These are phyloP conservation scores for Sungouiella thailandica DNA, from an alignment of 805 yeast genomes.

Conservation along the genomic window DNA sequence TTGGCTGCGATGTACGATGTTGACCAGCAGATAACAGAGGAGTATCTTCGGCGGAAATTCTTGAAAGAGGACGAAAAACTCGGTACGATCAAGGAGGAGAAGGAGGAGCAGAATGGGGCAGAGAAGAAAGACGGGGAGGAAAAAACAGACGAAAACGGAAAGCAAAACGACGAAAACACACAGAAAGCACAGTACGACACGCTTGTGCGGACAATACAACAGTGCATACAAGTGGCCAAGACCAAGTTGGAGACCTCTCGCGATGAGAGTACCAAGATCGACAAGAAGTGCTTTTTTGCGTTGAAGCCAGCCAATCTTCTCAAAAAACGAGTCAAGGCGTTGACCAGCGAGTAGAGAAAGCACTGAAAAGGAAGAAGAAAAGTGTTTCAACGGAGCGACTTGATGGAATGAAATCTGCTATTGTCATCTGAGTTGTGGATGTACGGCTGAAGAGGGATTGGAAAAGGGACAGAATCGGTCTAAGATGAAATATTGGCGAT, in stretches of 20 bases:
- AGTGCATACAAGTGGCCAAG: conserved; percentile 46
- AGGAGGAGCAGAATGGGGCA: conserved; percentile 5
- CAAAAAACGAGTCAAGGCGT: conserved; percentile 36
- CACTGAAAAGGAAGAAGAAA: too few relatives aligned
- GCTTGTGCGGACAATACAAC: conserved; percentile 40
- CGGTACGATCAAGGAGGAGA: conserved; percentile 12
- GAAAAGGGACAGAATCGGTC: too few relatives aligned
- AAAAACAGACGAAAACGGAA: neutral
- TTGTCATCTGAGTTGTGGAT: too few relatives aligned
- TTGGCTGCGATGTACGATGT: conserved; percentile 72
- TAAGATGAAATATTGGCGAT: too few relatives aligned
- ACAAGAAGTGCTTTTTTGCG: conserved; percentile 59
- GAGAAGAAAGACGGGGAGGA: conserved; percentile 7
- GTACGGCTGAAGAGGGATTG: too few relatives aligned
- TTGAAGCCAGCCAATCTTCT: conserved; percentile 52
- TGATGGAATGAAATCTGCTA: too few relatives aligned
- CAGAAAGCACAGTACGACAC: conserved; percentile 31
- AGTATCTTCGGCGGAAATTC: conserved; percentile 65
- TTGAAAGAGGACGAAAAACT: conserved; percentile 15
- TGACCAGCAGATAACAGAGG: conserved; percentile 58
- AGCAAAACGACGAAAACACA: conserved; percentile 1
- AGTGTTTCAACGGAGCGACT: too few relatives aligned
- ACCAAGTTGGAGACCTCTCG: conserved; percentile 40
- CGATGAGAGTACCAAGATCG: conserved; percentile 60
- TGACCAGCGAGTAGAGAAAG: conserved; percentile 4